Percentiles rank a stretch among this genome's conserved stretches.
Conservation (phyloP, 78 protist species). For the slime mould (Dictyostelium discoideum) region dicty_2.7 NC_007089.4:2121501-2122000, state of each 20-base stretch:
- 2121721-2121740: not conserved
- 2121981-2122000: too few relatives aligned
- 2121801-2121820: not conserved
- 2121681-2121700: not conserved
- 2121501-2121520: not conserved
- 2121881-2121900: not conserved
- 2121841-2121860: not conserved
- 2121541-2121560: not conserved
- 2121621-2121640: too few relatives aligned
- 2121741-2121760: not conserved
- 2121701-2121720: not conserved
- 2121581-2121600: conserved; percentile 30
- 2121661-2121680: not conserved
- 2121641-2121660: too few relatives aligned
- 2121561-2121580: conserved; percentile 8
- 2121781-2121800: not conserved
- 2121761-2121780: not conserved
- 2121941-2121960: not conserved
- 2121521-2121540: not conserved
- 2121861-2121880: not conserved
- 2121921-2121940: too few relatives aligned
- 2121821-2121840: not conserved
- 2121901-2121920: too few relatives aligned
- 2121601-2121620: conserved; percentile 6
- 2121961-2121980: not conserved